Evolutionary conservation across 306 rosid genomes (phyloP).

Genomic region (Pyrus bretschneideri): DNA sequence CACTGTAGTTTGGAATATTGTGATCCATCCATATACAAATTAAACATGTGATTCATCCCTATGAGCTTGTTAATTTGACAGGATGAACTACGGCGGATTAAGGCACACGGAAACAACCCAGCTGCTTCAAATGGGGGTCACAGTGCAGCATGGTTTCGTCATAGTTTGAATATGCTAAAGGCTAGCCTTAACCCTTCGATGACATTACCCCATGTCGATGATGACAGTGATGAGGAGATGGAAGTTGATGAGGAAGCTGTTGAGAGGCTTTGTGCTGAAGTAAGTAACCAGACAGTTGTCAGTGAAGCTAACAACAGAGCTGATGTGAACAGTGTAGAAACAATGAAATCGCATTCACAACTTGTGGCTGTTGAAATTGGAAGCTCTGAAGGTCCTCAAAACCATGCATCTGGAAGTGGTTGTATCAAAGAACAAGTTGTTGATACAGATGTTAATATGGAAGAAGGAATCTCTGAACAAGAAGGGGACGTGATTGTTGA

Average conservation of each 20-base stretch:
- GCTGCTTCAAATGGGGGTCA: constrained; percentile 61
- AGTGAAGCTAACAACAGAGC: constrained; percentile 9
- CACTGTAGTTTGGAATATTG: constrained; percentile 8
- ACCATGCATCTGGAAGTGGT: constrained; percentile 6
- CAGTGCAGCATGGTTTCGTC: constrained; percentile 87
- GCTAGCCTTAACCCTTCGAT: constrained; percentile 59
- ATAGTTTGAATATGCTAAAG: constrained; percentile 66
- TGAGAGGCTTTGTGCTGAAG: constrained; percentile 49
- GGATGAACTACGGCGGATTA: constrained; percentile 88
- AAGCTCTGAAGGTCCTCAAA: constrained; percentile 11
- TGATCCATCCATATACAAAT: constrained; percentile 8
- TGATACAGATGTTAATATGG: constrained; percentile 48
- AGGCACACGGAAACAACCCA: constrained; percentile 57
- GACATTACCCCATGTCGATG: constrained; percentile 46
- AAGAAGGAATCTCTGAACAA: constrained; percentile 36
- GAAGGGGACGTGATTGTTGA: constrained; percentile 34
- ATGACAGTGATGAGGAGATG: constrained; percentile 96
- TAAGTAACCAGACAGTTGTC: constrained; percentile 31
- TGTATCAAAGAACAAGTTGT: constrained; percentile 17
- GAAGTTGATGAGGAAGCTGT: constrained; percentile 88
- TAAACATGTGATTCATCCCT: constrained; percentile 19
- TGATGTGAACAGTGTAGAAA: constrained; percentile 9
- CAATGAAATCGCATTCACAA: constrained; percentile 14
- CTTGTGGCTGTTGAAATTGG: constrained; percentile 17
- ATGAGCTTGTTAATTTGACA: constrained; percentile 25